Conservation (phyloP, 2,329 filamentous ascomycete genomes). For the Cercospora brassicicola region DNA sequence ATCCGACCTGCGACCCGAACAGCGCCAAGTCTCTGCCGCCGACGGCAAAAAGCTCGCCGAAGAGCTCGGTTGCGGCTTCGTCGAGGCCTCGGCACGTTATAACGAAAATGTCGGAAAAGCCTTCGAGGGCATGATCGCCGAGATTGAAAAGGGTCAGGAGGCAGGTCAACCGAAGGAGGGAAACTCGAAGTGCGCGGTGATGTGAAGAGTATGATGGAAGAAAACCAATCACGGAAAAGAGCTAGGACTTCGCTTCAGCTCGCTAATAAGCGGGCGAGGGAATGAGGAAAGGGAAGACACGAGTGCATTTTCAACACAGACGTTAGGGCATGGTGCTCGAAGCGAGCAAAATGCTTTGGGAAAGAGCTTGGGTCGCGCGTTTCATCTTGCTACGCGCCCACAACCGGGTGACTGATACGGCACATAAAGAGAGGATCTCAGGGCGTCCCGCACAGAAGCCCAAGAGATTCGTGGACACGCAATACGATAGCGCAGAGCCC, state of each 20-base stretch:
- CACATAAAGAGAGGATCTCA: neutral
- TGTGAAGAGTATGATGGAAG: conserved; percentile 56
- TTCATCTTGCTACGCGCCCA: too few species aligned
- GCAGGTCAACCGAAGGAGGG: conserved; percentile 82
- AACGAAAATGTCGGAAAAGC: conserved; percentile 91
- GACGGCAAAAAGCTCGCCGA: conserved; percentile 82
- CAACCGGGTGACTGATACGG: too few species aligned
- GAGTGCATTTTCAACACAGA: neutral
- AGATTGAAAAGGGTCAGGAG: conserved; percentile 85
- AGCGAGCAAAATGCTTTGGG: neutral
- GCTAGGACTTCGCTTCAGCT: neutral
- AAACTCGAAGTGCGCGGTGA: conserved; percentile 77
- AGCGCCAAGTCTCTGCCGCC: conserved; percentile 83
- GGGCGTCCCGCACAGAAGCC: neutral
- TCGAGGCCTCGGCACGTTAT: conserved; percentile 89
- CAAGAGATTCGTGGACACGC: neutral
- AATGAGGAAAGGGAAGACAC: neutral
- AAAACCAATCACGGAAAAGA: neutral
- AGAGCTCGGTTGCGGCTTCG: conserved; percentile 89
- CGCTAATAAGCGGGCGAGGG: neutral
- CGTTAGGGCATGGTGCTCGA: neutral
- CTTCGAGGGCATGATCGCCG: conserved; percentile 89
- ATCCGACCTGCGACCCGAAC: conserved; percentile 86
- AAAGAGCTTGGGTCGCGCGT: too few species aligned
- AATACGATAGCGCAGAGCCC: neutral